These are phyloP conservation scores for Prunus dulcis DNA, from an alignment of 306 rosid genomes.

Conservation along the genomic window DNA sequence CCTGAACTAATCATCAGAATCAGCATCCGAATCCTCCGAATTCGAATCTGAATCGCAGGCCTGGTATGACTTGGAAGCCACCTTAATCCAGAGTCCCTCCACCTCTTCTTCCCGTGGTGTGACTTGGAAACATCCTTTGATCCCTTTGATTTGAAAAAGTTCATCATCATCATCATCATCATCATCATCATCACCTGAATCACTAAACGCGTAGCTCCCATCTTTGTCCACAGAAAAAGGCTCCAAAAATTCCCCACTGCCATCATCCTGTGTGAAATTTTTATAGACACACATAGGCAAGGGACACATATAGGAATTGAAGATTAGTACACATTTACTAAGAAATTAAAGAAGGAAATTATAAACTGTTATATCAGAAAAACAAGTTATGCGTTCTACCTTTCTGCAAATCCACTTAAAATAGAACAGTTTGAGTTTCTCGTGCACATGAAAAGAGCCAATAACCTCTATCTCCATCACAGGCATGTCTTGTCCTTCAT, in stretches of 20 bases:
- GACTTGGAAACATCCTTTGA: neutral
- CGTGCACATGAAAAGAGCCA: neutral
- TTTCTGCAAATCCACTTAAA: constrained; percentile 3
- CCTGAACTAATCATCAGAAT: neutral
- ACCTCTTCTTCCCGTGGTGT: neutral
- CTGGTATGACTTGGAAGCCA: neutral
- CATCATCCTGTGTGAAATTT: neutral
- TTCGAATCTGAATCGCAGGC: neutral
- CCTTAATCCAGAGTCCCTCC: neutral
- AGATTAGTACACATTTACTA: neutral
- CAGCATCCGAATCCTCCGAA: neutral
- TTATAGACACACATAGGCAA: neutral
- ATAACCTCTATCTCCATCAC: neutral
- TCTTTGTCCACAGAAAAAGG: neutral
- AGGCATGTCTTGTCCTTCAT: neutral
- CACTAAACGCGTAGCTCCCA: neutral
- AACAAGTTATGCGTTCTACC: neutral
- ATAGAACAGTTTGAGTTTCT: neutral
- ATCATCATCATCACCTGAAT: neutral
- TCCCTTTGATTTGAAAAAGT: neutral
- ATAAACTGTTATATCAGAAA: neutral
- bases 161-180: neutral
- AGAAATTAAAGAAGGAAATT: neutral
- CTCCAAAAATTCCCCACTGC: neutral
- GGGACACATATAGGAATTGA: neutral